Base-by-base conservation (phyloP, 176 grass and related monocot species). In the Pharus latifolius region DNA sequence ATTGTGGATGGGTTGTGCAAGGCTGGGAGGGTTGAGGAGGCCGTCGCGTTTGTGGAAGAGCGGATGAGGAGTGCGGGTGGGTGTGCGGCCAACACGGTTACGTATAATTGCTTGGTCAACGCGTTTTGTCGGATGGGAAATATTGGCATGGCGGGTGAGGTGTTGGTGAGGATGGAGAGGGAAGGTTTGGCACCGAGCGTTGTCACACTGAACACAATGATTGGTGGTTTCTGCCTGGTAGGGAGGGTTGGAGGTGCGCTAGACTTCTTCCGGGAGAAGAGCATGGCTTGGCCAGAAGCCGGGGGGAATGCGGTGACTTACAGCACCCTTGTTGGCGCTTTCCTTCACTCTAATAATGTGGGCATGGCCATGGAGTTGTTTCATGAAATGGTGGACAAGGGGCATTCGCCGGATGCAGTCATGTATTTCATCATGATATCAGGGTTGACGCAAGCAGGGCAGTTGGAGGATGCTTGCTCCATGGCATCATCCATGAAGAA, bases 401-500 rank as follows among this genome's bases (percentile, higher is more conserved):
- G 90, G 52, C 63, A 88, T 59, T 64, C 41, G 18, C 87, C 87
- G 22, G 84, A 98, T 60, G 61, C 76, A 6, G 20, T 83, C 23
- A 69, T 67, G 40, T 93, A 91, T 77, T 86, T 88, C 62, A 91
- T 87, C 40, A 74, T 93, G 65, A 88, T 93, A 64, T 98, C 82
- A 7, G 90, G 90, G 37, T 82, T 93, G 78, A 67, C 81, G 42
- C 90, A 78, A 31, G 67, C 75, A 41, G 81, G 90, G n/a, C 52
- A 38, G 25, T 43, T 98, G 76, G 70, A 81, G 5, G 84, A 98
- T 72, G 89, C 82, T 32, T 85, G 70, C 49, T 83, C 53, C 15
- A 47, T 83, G 15, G 78, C 33, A 0, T 68, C 43, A 6, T 85
- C 28, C 0, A 85, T 93, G 95, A 93, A 76, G 59, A 74, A 83